Evolutionary conservation across 2,329 filamentous ascomycete species (phyloP).

Genomic region (Cryphonectria nitschkei): DNA sequence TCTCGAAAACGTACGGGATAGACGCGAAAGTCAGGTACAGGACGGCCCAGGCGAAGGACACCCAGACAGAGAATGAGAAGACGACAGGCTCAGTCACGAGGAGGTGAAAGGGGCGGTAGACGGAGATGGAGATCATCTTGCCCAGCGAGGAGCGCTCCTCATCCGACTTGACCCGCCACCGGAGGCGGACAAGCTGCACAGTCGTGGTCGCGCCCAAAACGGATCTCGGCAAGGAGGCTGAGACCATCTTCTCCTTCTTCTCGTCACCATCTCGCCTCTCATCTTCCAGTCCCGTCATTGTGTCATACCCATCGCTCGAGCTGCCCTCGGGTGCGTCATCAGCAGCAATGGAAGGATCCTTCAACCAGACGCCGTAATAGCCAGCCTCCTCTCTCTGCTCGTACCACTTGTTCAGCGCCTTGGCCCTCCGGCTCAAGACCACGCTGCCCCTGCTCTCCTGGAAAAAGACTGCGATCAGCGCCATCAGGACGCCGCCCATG

Average conservation of each 20-base stretch:
- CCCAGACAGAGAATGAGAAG: slow-evolving; percentile 88
- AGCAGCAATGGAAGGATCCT: not conserved
- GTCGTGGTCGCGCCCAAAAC: not conserved
- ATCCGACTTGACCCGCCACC: slow-evolving; percentile 81
- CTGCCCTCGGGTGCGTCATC: slow-evolving; percentile 31
- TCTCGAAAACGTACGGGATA: slow-evolving; percentile 75
- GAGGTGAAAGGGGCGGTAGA: slow-evolving; percentile 78
- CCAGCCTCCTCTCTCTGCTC: slow-evolving; percentile 70
- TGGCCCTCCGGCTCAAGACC: slow-evolving; percentile 75
- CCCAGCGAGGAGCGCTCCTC: slow-evolving; percentile 71
- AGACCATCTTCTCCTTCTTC: slow-evolving; percentile 30
- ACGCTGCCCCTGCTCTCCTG: slow-evolving; percentile 83
- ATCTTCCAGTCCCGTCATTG: slow-evolving; percentile 19
- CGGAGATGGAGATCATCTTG: slow-evolving; percentile 73
- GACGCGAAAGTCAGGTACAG: slow-evolving; percentile 84
- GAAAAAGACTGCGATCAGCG: slow-evolving; percentile 70
- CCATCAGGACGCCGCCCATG: slow-evolving; percentile 63
- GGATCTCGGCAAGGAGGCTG: not conserved
- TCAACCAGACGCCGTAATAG: slow-evolving; percentile 49
- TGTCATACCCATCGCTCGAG: slow-evolving; percentile 7
- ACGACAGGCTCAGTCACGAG: slow-evolving; percentile 78
- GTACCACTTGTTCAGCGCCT: slow-evolving; percentile 77
- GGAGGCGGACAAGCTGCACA: slow-evolving; percentile 56
- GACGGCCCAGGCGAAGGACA: slow-evolving; percentile 86
- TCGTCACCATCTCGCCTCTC: slow-evolving; percentile 20